Base-by-base conservation (phyloP, 257 asterid genomes). In the Anisodus tanguticus region DNA sequence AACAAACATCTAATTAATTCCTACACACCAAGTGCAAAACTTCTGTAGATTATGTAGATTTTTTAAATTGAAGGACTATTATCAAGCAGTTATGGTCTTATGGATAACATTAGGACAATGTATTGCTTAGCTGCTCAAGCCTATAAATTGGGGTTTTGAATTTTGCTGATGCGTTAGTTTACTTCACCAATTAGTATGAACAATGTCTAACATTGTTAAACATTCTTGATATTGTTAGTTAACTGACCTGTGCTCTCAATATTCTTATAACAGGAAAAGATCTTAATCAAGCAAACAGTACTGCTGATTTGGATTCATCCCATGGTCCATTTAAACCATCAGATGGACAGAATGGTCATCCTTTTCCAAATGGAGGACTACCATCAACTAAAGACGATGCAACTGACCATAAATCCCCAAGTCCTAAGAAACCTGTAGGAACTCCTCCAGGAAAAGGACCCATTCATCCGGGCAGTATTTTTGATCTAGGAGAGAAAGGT, bases 401-500 rank as follows among this genome's bases (percentile, higher is more conserved):
- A 5, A 5, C 53, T 79, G 26, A 79, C n/a, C 5, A 35, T 26
- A 45, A 57, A 12, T 22, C 68, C 55, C 51, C 10, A 19, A 6
- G 7, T 9, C 0, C 12, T 15, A 63, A 47, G 22, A 79, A 57
- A 62, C 47, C 68, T 57, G 22, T 39, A 10, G 41, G 67, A 11
- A 54, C 49, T 53, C 43, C 54, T 54, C 64, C 63, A 22, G 82
- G 39, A 54, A 35, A 66, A 66, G 72, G 72, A 66, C 72, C 72
- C 72, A 66, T 12, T 9, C 45, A 66, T 26, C 4, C n/a, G 0
- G 72, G 45, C 8, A 31, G 68, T 35, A 6, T 19, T 55, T 79
- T 79, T 15, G 70, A 37, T 58, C 57, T 37, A 19, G 83, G 35
- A 57, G 83, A 37, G 47, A n/a, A 49, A 80, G 83, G 83, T 80